Percentiles rank a stretch among this genome's conserved stretches.
Evolutionary conservation across 345 rosid genomes (phyloP).

Genomic region (Orychophragmus violaceus): DNA sequence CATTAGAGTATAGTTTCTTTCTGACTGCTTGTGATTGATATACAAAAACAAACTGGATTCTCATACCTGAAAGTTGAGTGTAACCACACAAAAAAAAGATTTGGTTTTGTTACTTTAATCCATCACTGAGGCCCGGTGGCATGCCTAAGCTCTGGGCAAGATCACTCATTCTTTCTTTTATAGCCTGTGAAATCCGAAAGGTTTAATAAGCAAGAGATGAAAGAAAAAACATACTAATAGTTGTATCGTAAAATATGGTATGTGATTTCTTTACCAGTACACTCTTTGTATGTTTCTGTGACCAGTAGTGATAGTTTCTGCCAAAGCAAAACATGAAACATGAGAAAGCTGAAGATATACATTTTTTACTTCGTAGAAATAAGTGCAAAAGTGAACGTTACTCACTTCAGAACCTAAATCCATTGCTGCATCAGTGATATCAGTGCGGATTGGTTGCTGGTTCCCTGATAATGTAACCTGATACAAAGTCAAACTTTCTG

Average conservation of each 20-base stretch:
- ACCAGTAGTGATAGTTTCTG: slow-evolving; percentile 75
- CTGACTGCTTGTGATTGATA: not conserved
- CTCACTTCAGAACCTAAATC: slow-evolving; percentile 81
- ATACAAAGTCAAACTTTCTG: not conserved
- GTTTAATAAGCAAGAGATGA: not conserved
- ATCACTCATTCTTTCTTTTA: slow-evolving; percentile 83
- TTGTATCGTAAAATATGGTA: not conserved
- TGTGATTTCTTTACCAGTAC: slow-evolving; percentile 45
- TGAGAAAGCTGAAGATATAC: not conserved
- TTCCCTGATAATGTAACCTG: slow-evolving; percentile 83
- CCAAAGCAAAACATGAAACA: slow-evolving; percentile 10
- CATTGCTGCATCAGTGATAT: slow-evolving; percentile 96
- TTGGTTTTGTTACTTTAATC: slow-evolving; percentile 38
- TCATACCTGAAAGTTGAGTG: slow-evolving; percentile 5
- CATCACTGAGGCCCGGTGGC: slow-evolving; percentile 69
- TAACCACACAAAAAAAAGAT: not conserved
- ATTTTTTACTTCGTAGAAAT: not conserved
- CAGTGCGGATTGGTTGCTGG: no score
- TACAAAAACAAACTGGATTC: not conserved
- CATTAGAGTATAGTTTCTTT: not conserved
- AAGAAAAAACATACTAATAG: not conserved
- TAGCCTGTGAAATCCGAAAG: slow-evolving; percentile 44
- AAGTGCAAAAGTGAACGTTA: not conserved
- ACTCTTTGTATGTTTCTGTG: slow-evolving; percentile 80
- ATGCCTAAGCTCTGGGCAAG: slow-evolving; percentile 89